Evolutionary conservation across 306 rosid genomes (phyloP).

Genomic region (Dalbergia oliveri): DNA sequence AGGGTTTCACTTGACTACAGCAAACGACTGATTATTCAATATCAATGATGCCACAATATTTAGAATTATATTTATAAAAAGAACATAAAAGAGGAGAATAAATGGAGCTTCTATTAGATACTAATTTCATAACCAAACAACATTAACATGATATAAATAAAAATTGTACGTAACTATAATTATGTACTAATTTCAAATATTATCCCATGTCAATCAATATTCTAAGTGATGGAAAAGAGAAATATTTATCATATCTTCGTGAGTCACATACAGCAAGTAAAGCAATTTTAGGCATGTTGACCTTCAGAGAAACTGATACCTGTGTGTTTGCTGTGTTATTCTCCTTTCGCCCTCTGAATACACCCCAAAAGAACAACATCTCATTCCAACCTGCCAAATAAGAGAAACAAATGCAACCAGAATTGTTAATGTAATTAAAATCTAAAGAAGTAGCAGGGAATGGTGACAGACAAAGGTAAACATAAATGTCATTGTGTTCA

Average conservation of each 20-base stretch:
- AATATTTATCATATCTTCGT: conserved; percentile 1
- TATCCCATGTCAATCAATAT: not conserved
- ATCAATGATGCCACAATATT: not conserved
- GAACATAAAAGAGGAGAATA: not conserved
- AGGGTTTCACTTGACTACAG: not conserved
- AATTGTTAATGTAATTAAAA: not conserved
- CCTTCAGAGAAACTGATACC: conserved; percentile 24
- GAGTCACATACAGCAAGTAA: not conserved
- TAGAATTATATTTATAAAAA: not conserved
- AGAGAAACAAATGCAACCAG: not conserved
- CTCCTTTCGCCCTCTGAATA: conserved; percentile 36
- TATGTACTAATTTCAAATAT: not conserved
- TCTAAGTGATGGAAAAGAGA: not conserved
- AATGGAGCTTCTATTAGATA: not conserved
- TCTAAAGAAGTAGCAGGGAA: not conserved
- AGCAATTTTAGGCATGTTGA: not conserved
- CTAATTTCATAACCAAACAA: conserved; percentile 9
- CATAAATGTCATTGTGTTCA: not conserved
- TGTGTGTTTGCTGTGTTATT: conserved; percentile 2
- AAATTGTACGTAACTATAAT: not conserved
- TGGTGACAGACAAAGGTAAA: not conserved
- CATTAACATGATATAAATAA: conserved; percentile 16
- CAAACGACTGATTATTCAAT: conserved; percentile 26
- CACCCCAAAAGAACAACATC: conserved; percentile 40
- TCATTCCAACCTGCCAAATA: conserved; percentile 33